Evolutionary conservation across 345 rosid genomes (phyloP).

Genomic region (Citrus glauca): DNA sequence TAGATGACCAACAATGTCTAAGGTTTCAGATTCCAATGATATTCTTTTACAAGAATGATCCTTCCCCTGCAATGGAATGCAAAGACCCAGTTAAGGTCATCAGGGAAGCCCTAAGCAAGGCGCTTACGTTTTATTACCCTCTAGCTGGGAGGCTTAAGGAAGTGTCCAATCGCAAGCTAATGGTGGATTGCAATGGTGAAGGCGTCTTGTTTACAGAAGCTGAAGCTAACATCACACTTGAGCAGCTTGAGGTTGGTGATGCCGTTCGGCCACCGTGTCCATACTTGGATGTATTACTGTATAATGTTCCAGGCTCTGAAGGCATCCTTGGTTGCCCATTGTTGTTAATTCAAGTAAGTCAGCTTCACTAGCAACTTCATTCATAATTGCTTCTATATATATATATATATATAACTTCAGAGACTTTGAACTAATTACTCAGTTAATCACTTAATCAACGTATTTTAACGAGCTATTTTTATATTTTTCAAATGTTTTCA

Average conservation of each 20-base stretch:
- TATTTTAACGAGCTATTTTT: too few relatives aligned
- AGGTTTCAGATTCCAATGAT: neutral
- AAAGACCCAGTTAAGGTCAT: slow-evolving; percentile 4
- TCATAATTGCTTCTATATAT: neutral
- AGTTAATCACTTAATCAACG: neutral
- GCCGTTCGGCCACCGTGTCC: neutral
- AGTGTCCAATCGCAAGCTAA: neutral
- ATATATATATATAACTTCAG: too few relatives aligned
- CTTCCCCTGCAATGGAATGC: neutral
- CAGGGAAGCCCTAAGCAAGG: neutral
- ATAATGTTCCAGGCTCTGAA: slow-evolving; percentile 2
- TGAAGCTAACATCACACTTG: neutral
- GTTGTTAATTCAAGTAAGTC: neutral
- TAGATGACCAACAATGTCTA: neutral
- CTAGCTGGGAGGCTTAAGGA: neutral
- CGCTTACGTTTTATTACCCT: slow-evolving; percentile 7
- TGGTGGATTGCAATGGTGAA: slow-evolving; percentile 6
- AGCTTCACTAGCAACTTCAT: neutral
- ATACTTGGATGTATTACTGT: neutral
- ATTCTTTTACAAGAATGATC: neutral
- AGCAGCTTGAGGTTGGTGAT: slow-evolving; percentile 1
- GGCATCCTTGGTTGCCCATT: slow-evolving; percentile 2
- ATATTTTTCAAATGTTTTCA: too few relatives aligned
- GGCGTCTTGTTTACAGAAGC: slow-evolving; percentile 1
- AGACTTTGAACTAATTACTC: neutral